Evolutionary conservation across 768 basidiomycete genomes (phyloP), one percentile per base, ranked within the genome.

Genomic region (Lactarius deliciosus): DNA sequence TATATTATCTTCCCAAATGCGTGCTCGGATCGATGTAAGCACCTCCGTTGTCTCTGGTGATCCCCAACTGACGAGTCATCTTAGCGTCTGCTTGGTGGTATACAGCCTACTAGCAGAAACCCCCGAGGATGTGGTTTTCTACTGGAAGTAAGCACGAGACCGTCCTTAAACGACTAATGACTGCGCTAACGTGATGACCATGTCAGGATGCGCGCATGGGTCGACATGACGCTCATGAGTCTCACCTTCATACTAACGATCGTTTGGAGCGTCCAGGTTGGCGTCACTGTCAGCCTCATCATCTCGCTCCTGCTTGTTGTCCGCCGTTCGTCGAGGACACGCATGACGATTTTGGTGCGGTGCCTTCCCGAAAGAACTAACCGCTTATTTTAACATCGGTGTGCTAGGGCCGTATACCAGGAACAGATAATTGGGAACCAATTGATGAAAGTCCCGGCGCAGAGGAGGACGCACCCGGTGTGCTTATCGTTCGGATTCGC

Each of bases 191-290:
- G 13, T 38, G 18, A 47, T 40, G 30, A 22, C 59, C 22, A 25
- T 56, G 25, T 61, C 41, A 91, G 91, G 72, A 94, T 97, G 85
- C 74, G 85, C n/a, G 92, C 96, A n/a, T 96, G 93, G 92, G 85
- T 86, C 43, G 96, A 98, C 74, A 80, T 96, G 57, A 78, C 84
- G 6, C 84, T 98, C 73, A 94, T 98, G 90, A 78, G 80, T 25
- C 82, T 95, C 60, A 98, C 97, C 0, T 97, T 98, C 77, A 72
- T 88, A 68, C 84, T 92, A 62, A 94, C 94, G 2, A 86, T 97
- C 63, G 76, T 97, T 28, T 95, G 93, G 87, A 88, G 90, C 70
- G 87, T 98, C 64, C 95, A 98, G 80, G 87, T 93, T 63, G 96
- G 96, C 16, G 87, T 98, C 53, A 85, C 91, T n/a, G 87, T 92